A percentile compares a stretch with the other conserved stretches of the same genome.
phyloP scores from a whole-genome alignment of 1,284 basidiomycete species.

The Fomitopsis palustris region DNA sequence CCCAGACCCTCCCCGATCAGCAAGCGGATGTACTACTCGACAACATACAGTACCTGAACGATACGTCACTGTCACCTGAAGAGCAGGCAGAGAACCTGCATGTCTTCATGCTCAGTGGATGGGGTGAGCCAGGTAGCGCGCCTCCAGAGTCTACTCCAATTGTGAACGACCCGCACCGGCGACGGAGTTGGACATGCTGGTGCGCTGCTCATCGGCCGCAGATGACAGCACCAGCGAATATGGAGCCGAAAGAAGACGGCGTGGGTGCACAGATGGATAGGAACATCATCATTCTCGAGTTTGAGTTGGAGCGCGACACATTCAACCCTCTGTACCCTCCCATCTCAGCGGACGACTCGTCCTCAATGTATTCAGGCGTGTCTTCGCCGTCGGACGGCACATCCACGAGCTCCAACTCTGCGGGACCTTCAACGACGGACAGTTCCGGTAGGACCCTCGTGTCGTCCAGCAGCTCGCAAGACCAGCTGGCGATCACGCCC shows the following conservation, averaged over 20 bases:
- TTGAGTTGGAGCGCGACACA: conserved; percentile 75
- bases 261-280: conserved; percentile 6
- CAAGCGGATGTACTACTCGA: conserved; percentile 78
- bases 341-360: conserved; percentile 9
- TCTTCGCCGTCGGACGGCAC: conserved; percentile 30
- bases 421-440: not conserved
- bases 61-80: conserved; percentile 44
- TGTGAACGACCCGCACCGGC: conserved; percentile 33
- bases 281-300: conserved; percentile 69
- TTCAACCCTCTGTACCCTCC: conserved; percentile 72
- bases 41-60: conserved; percentile 68
- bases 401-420: conserved; percentile 18
- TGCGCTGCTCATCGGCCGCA: conserved; percentile 73
- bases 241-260: conserved; percentile 8
- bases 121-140: conserved; percentile 59
- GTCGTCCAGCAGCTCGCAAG: conserved; percentile 18
- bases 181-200: conserved; percentile 79
- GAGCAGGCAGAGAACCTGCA: conserved; percentile 57
- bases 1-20: conserved; percentile 64
- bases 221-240: conserved; percentile 20
- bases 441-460: conserved; percentile 31
- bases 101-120: conserved; percentile 73
- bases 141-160: conserved; percentile 29
- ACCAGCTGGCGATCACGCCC: conserved; percentile 13
- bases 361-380: conserved; percentile 20